Conservation (phyloP, 495 filamentous ascomycete genomes). For the Platismatia glauca region DNA sequence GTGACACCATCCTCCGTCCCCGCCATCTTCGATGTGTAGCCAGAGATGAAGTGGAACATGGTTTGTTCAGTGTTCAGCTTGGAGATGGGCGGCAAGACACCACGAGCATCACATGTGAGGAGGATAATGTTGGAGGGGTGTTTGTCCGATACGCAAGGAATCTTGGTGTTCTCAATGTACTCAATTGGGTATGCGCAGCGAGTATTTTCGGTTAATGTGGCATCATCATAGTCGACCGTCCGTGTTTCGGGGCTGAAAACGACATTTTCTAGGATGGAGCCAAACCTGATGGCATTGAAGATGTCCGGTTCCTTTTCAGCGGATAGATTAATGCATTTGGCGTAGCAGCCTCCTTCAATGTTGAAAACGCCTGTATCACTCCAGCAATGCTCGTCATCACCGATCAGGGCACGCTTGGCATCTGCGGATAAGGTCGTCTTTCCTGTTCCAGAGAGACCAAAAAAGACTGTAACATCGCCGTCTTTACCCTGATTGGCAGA, state of each 20-base stretch:
- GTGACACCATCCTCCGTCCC: constrained; percentile 95
- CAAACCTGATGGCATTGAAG: constrained; percentile 91
- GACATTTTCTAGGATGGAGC: constrained; percentile 95
- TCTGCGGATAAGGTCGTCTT: constrained; percentile 98
- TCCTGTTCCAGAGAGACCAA: constrained; percentile 95
- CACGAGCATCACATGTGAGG: constrained; percentile 93
- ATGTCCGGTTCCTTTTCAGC: constrained; percentile 99
- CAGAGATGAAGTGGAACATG: constrained; percentile 99
- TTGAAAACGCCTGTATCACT: constrained; percentile 95
- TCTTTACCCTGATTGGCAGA: constrained; percentile 84
- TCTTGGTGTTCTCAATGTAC: constrained; percentile 97
- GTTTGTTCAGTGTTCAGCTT: constrained; percentile 93
- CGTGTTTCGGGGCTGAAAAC: constrained; percentile 90
- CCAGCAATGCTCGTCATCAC: constrained; percentile 99
- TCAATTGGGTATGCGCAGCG: constrained; percentile 97
- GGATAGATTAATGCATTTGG: constrained; percentile 96
- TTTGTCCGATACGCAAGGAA: constrained; percentile 76
- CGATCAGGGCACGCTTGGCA: constrained; percentile 90
- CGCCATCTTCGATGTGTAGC: constrained; percentile 99
- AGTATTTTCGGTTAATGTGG: constrained; percentile 95
- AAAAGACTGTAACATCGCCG: constrained; percentile 95
- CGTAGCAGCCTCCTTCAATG: constrained; percentile 97
- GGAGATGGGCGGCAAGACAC: constrained; percentile 94
- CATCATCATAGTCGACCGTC: constrained; percentile 88
- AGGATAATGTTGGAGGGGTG: constrained; percentile 98